phyloP scores from a whole-genome alignment of 768 basidiomycete species.

The Daedalea quercina region DNA sequence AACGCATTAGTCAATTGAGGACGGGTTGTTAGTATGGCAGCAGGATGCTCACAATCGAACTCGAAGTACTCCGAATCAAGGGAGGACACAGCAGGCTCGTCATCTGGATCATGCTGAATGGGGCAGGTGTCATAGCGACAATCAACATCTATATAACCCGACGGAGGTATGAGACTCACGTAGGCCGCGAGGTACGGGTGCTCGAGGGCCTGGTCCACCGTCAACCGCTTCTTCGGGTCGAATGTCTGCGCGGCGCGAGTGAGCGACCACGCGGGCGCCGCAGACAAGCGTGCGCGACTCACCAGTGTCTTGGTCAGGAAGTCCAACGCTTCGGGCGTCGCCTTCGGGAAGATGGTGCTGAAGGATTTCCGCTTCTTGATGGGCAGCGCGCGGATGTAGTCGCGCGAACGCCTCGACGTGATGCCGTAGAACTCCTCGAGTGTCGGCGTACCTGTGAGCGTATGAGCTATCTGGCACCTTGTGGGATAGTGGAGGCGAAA shows the following conservation, averaged over 20 bases:
- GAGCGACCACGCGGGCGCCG: neutral
- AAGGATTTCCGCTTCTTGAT: conserved; percentile 75
- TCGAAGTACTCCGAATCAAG: conserved; percentile 85
- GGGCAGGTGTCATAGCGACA: neutral
- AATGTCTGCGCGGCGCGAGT: conserved; percentile 49
- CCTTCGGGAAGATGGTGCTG: conserved; percentile 68
- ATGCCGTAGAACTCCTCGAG: conserved; percentile 90
- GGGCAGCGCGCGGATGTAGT: conserved; percentile 83
- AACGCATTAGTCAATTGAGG: neutral
- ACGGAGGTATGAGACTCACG: conserved; percentile 30
- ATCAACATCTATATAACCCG: neutral
- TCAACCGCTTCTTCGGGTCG: conserved; percentile 80
- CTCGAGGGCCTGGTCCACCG: conserved; percentile 74
- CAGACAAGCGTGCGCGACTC: conserved; percentile 10
- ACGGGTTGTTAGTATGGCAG: conserved; percentile 4
- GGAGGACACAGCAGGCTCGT: conserved; percentile 79
- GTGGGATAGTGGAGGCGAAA: no score
- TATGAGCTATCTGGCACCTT: no score
- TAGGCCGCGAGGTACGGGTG: conserved; percentile 82
- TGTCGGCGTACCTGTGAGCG: conserved; percentile 60
- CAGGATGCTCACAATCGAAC: conserved; percentile 61
- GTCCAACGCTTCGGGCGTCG: conserved; percentile 65
- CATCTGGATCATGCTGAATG: conserved; percentile 74
- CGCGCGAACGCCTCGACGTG: conserved; percentile 75
- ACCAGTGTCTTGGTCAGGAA: conserved; percentile 69